These are phyloP conservation scores for Paxillus involutus DNA, from an alignment of 768 basidiomycete genomes.

Conservation along the genomic window DNA sequence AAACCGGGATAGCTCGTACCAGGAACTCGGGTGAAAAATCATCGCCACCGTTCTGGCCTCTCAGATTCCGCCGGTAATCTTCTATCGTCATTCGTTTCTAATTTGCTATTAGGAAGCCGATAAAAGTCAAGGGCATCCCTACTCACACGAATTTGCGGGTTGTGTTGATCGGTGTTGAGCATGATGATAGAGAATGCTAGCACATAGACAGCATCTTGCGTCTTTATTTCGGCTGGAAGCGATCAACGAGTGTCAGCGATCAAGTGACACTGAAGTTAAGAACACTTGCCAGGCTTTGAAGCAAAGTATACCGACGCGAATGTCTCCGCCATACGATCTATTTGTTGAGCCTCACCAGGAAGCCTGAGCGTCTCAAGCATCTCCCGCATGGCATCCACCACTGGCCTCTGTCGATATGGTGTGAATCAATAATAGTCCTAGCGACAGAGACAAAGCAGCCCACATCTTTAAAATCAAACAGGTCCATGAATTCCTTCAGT, in stretches of 20 bases:
- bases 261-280: background rate
- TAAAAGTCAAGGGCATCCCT: conserved; percentile 1
- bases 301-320: conserved; percentile 93
- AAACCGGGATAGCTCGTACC: conserved; percentile 39
- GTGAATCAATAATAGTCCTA: conserved; percentile 1
- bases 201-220: conserved; percentile 91
- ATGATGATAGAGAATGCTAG: conserved; percentile 94
- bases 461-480: conserved; percentile 90
- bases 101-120: conserved; percentile 5
- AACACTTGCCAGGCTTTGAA: conserved; percentile 63
- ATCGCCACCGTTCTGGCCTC: conserved; percentile 85
- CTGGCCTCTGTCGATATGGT: conserved; percentile 65
- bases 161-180: conserved; percentile 97
- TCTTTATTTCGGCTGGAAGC: conserved; percentile 77
- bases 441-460: conserved; percentile 23
- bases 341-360: conserved; percentile 95
- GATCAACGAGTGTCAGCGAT: background rate
- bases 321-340: conserved; percentile 88
- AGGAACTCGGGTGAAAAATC: conserved; percentile 88
- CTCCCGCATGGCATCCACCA: conserved; percentile 96
- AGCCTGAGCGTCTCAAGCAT: conserved; percentile 90
- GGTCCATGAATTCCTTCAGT: conserved; percentile 79
- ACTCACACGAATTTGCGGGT: conserved; percentile 85
- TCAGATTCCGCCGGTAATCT: conserved; percentile 88
- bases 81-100: conserved; percentile 97